Base-by-base conservation (phyloP, 2,329 filamentous ascomycete genomes). In the Bipolaris zeicola region DNA sequence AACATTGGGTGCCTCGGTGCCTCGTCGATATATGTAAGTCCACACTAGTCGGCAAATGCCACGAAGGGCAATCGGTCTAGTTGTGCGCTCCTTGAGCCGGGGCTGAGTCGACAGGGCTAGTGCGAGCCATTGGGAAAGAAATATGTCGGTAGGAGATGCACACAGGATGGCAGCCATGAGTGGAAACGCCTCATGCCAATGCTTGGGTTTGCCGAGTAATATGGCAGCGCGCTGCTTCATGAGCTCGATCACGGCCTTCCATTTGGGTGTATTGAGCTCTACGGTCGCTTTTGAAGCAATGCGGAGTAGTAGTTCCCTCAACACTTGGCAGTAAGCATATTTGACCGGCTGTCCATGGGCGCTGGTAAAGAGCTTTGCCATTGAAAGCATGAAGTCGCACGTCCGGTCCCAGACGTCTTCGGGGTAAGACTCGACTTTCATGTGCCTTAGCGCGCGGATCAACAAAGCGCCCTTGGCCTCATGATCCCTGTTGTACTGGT, bases 261-360 rank as follows among this genome's bases (percentile, higher is more conserved):
- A 99, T 74, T 89, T 94, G 0, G 89, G 87, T 62, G 89, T 84
- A 51, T 88, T 88, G 58, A 98, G 83, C 70, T 97, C 90, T 46
- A 84, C 87, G 53, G 83, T 88, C 5, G 91, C 90, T 61, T 87
- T 90, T 3, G 91, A 91, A 13, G 94, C 94, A 48, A 99, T 88
- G 1, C 93, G 92, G 13, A 97, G 83, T 22, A 99, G 79, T 26
- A 99, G 82, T 64, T 90, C 89, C 67, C 96, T 91, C 50, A 99
- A 85, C 20, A 96, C 88, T 69, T 96, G 90, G 72, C 95, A 98
- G 71, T 97, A 99, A 0, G 93, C 91, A 65, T 94, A 90, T 76
- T 99, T 99, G 69, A 98, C 88, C 58, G 87, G 88, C 63, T 91
- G 91, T 0, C 95, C 95, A 69, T 97, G 94, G 4, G 91, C 90